phyloP scores from a whole-genome alignment of 768 basidiomycete species.

The Calocybe gangraenosa region DNA sequence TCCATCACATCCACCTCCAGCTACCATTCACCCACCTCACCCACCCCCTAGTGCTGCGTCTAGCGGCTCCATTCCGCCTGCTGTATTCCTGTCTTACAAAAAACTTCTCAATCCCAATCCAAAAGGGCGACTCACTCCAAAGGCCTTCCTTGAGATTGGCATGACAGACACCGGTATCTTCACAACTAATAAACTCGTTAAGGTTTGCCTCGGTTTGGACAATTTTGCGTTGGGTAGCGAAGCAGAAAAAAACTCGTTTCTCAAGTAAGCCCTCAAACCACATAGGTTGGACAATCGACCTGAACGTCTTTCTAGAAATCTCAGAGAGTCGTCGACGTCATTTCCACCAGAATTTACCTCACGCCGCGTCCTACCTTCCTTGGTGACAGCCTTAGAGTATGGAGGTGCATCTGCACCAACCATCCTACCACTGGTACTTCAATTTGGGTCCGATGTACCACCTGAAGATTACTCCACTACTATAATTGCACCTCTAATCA shows the following conservation, averaged over 20 bases:
- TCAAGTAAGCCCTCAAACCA: constrained; percentile 44
- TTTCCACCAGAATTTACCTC: constrained; percentile 86
- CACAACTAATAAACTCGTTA: constrained; percentile 73
- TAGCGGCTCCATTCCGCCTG: constrained; percentile 69
- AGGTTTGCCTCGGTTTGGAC: constrained; percentile 81
- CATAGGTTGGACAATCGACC: constrained; percentile 13
- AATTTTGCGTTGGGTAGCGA: constrained; percentile 81
- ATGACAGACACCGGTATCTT: constrained; percentile 85
- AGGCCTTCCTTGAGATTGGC: constrained; percentile 76
- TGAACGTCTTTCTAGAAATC: constrained; percentile 38
- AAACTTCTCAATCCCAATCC: constrained; percentile 88
- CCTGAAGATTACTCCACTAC: constrained; percentile 64
- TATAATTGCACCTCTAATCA: constrained; percentile 76
- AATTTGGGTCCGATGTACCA: constrained; percentile 68
- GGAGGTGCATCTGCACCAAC: constrained; percentile 72
- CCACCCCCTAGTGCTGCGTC: constrained; percentile 74
- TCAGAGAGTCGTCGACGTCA: constrained; percentile 75
- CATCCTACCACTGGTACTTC: constrained; percentile 81
- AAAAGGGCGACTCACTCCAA: constrained; percentile 70
- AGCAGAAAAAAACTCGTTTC: constrained; percentile 66
- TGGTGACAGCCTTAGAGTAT: constrained; percentile 73
- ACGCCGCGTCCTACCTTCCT: constrained; percentile 82
- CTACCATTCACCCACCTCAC: constrained; percentile 67
- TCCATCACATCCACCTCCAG: constrained; percentile 66
- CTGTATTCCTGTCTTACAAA: constrained; percentile 79